Evolutionary conservation across 495 filamentous ascomycete genomes (phyloP).

Genomic region (Cladorrhinum samala): DNA sequence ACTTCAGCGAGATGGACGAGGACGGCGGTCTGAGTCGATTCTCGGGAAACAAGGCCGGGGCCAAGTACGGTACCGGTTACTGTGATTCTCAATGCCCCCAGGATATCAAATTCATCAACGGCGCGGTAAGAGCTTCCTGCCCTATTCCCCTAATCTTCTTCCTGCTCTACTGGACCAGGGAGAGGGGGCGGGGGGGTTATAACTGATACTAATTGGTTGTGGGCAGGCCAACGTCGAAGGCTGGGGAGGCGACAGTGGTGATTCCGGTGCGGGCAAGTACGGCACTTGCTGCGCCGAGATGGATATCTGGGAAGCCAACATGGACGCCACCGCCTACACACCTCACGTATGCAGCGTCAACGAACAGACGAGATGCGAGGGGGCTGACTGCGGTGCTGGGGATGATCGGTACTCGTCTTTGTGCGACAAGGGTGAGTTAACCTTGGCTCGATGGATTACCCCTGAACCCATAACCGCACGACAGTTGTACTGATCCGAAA

Average conservation of each 20-base stretch:
- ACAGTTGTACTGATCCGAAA: constrained; percentile 37
- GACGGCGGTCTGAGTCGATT: constrained; percentile 52
- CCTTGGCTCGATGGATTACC: neutral
- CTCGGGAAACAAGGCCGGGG: constrained; percentile 56
- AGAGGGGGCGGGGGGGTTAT: no score
- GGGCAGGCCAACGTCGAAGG: constrained; percentile 46
- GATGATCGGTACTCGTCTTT: constrained; percentile 30
- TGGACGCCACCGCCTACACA: constrained; percentile 51
- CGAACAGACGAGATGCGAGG: constrained; percentile 47
- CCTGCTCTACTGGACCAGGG: neutral
- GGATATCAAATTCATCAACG: constrained; percentile 66
- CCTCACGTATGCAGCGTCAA: constrained; percentile 53
- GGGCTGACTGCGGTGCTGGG: constrained; percentile 30
- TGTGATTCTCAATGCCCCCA: constrained; percentile 64
- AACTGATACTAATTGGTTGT: neutral
- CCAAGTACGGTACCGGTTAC: constrained; percentile 67
- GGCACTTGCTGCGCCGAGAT: constrained; percentile 65
- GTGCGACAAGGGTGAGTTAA: constrained; percentile 28
- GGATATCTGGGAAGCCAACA: constrained; percentile 68
- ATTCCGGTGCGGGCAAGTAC: constrained; percentile 51
- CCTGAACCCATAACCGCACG: neutral
- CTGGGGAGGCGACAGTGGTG: constrained; percentile 49
- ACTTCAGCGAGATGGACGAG: constrained; percentile 59
- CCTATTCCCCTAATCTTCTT: no score
- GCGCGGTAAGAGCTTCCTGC: constrained; percentile 37